These are phyloP conservation scores for Closterium sp. DNA, from an alignment of 139 green algal genomes.

Conservation along the genomic window DNA sequence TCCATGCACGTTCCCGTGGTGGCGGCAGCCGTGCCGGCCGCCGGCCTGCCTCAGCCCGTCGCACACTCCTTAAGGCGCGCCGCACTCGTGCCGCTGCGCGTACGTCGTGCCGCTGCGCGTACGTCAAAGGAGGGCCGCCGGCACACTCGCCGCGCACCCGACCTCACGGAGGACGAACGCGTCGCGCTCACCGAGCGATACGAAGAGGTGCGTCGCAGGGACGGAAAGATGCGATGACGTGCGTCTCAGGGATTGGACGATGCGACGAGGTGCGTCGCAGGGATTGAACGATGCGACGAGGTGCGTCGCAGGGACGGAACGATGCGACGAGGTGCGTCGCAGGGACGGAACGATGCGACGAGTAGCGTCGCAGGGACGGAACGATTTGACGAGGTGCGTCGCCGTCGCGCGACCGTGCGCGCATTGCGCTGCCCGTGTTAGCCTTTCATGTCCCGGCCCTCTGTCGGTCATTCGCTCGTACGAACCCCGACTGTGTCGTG, in stretches of 20 bases:
- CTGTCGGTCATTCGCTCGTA: too few species aligned
- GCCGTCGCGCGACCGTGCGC: neutral
- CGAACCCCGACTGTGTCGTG: too few species aligned
- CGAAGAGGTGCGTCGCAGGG: slow-evolving; percentile 35
- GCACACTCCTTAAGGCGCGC: neutral
- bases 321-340: slow-evolving; percentile 47
- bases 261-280: too few species aligned
- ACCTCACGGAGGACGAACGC: slow-evolving; percentile 44
- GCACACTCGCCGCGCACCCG: neutral
- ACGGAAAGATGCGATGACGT: too few species aligned
- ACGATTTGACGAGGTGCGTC: neutral
- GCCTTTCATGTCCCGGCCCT: too few species aligned
- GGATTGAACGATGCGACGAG: slow-evolving; percentile 43
- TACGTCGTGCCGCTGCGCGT: neutral
- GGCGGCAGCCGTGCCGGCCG: neutral
- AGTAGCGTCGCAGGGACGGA: slow-evolving; percentile 17
- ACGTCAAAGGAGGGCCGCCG: neutral
- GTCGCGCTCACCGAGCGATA: slow-evolving; percentile 43
- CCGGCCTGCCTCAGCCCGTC: neutral
- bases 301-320: slow-evolving; percentile 24
- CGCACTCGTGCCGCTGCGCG: neutral
- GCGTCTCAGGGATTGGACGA: too few species aligned
- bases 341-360: slow-evolving; percentile 38
- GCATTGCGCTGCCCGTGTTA: too few species aligned
- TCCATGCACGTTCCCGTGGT: neutral